Percentiles rank a stretch among this genome's conserved stretches.
Evolutionary conservation across 345 rosid genomes (phyloP).

Genomic region (Firmiana major): DNA sequence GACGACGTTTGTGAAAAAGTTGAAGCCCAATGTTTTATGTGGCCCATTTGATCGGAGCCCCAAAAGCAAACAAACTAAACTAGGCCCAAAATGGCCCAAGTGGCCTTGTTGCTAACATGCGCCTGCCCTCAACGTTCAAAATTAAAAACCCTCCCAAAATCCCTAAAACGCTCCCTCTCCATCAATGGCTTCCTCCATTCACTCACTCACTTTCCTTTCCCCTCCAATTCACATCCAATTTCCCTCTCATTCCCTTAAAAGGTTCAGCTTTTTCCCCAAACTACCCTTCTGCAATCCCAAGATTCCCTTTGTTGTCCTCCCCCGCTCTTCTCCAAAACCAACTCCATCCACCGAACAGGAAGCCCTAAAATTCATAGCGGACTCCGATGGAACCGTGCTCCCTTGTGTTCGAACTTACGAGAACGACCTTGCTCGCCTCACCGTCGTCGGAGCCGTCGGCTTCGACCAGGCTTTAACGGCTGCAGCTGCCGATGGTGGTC

Average conservation of each 20-base stretch:
- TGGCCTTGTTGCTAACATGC: background rate
- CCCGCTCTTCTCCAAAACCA: conserved; percentile 27
- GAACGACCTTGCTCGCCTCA: conserved; percentile 62
- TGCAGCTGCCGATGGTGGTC: conserved; percentile 91
- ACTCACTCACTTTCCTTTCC: conserved; percentile 21
- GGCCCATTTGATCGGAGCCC: background rate
- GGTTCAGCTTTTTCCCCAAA: conserved; percentile 15
- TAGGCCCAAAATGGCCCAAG: background rate
- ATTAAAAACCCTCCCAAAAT: background rate
- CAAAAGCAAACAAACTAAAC: too few species aligned
- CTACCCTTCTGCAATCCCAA: conserved; percentile 9
- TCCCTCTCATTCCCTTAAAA: conserved; percentile 16
- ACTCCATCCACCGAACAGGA: conserved; percentile 45
- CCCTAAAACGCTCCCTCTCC: background rate
- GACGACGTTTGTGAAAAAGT: background rate
- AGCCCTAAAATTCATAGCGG: conserved; percentile 59
- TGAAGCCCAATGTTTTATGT: background rate
- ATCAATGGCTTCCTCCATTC: background rate
- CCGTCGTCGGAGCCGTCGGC: conserved; percentile 69
- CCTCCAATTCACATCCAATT: conserved; percentile 17
- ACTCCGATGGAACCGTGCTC: conserved; percentile 49
- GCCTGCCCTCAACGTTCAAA: background rate
- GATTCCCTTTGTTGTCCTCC: conserved; percentile 21
- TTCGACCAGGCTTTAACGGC: conserved; percentile 84
- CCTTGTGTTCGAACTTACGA: conserved; percentile 86